These are phyloP conservation scores for Gastroboletus turbinatus DNA, from an alignment of 1,284 basidiomycete species.

Conservation along the genomic window DNA sequence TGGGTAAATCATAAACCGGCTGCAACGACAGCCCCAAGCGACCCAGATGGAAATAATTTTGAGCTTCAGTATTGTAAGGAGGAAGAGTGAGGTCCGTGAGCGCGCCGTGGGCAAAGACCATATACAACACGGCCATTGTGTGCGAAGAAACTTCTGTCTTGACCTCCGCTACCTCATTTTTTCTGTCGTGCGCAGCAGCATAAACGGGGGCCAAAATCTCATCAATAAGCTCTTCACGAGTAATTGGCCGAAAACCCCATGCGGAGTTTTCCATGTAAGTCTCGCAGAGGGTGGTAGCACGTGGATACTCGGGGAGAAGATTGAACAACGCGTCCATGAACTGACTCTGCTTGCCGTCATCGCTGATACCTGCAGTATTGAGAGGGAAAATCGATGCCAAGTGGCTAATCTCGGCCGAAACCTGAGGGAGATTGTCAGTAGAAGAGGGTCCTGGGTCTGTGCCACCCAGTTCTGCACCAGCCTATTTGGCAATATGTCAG, in stretches of 20 bases:
- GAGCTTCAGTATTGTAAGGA: conserved; percentile 57
- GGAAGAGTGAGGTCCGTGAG: conserved; percentile 63
- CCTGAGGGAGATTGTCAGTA: conserved; percentile 33
- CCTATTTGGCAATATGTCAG: conserved; percentile 34
- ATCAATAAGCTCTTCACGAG: conserved; percentile 64
- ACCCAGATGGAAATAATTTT: conserved; percentile 57
- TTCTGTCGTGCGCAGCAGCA: conserved; percentile 46
- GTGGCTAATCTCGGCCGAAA: conserved; percentile 42
- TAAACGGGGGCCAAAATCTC: conserved; percentile 62
- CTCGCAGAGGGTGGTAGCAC: conserved; percentile 65
- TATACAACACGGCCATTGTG: conserved; percentile 54
- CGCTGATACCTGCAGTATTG: conserved; percentile 36
- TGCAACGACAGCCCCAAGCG: conserved; percentile 56
- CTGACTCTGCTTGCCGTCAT: conserved; percentile 32
- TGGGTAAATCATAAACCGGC: conserved; percentile 63
- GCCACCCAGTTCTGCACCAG: conserved; percentile 49
- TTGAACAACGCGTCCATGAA: conserved; percentile 44
- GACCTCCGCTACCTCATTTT: conserved; percentile 26
- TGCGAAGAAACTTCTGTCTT: conserved; percentile 46
- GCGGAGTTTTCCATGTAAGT: conserved; percentile 64
- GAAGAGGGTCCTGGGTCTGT: conserved; percentile 16
- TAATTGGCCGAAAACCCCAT: conserved; percentile 60
- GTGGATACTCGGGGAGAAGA: conserved; percentile 51
- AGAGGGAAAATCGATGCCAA: conserved; percentile 49
- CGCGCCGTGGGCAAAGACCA: conserved; percentile 60